Percentiles rank a stretch among this genome's conserved stretches.
These are phyloP conservation scores for Apiospora aurea DNA, from an alignment of 2,329 filamentous ascomycete genomes.

Conservation along the genomic window DNA sequence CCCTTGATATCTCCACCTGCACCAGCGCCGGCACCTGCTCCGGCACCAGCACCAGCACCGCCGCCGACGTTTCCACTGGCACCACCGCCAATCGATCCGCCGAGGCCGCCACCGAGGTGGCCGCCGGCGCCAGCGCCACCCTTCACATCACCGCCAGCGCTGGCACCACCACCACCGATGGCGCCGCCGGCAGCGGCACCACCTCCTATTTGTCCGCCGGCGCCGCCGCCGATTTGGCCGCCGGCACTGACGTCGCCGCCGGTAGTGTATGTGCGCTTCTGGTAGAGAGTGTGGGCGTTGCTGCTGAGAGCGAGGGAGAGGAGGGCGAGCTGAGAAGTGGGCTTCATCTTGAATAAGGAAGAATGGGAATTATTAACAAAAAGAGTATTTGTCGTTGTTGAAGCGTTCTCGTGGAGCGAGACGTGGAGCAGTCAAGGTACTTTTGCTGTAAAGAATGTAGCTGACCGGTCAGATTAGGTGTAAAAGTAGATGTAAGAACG, in stretches of 20 bases:
- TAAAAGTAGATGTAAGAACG: not conserved
- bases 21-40: no score
- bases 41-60: not conserved
- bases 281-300: constrained; percentile 10
- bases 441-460: not conserved
- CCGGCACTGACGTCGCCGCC: not conserved
- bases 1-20: no score
- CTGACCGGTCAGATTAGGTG: constrained; percentile 22
- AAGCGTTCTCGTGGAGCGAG: not conserved
- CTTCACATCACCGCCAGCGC: not conserved
- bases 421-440: not conserved
- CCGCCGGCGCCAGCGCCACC: not conserved
- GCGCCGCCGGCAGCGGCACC: not conserved
- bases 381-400: not conserved
- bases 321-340: constrained; percentile 10
- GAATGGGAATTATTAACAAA: not conserved
- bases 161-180: not conserved
- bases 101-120: not conserved
- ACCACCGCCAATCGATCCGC: not conserved
- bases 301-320: not conserved
- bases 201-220: not conserved
- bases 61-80: not conserved
- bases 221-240: not conserved
- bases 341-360: constrained; percentile 16
- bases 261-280: not conserved